These are phyloP conservation scores for Cyberlindnera suaveolens DNA, from an alignment of 805 yeast species.

Conservation along the genomic window DNA sequence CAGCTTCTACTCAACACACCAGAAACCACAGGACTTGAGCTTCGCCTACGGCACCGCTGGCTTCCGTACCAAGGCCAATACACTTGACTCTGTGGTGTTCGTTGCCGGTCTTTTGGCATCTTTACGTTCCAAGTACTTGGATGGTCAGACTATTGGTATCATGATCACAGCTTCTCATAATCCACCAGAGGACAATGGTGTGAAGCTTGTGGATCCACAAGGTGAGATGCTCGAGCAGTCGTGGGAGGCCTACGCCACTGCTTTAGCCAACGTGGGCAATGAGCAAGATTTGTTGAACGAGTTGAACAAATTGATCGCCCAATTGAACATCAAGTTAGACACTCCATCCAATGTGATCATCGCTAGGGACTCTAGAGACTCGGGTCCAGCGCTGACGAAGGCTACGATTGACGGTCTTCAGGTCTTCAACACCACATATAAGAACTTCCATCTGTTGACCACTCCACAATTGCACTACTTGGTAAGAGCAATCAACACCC, in stretches of 20 bases:
- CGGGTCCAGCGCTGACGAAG: conserved; percentile 61
- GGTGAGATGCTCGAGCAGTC: conserved; percentile 81
- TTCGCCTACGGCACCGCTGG: conserved; percentile 96
- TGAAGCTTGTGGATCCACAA: conserved; percentile 86
- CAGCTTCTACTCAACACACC: conserved; percentile 14
- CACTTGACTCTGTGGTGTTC: conserved; percentile 75
- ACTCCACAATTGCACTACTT: conserved; percentile 94
- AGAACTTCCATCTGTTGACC: conserved; percentile 67
- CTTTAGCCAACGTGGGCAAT: conserved; percentile 62
- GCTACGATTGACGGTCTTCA: conserved; percentile 59
- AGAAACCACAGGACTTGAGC: conserved; percentile 35
- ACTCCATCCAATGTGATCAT: conserved; percentile 46
- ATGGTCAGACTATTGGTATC: conserved; percentile 76
- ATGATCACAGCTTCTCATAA: conserved; percentile 97
- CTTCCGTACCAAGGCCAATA: conserved; percentile 67
- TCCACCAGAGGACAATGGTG: conserved; percentile 89
- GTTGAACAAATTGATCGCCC: conserved; percentile 32
- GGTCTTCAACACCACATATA: conserved; percentile 37
- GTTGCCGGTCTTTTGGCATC: conserved; percentile 80
- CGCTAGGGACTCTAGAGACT: conserved; percentile 85
- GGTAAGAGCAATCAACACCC: conserved; percentile 66
- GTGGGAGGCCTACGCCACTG: conserved; percentile 84
- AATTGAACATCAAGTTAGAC: conserved; percentile 40
- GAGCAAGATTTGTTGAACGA: conserved; percentile 35
- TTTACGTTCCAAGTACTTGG: conserved; percentile 66